Conservation (phyloP, 2,329 filamentous ascomycete genomes). For the Parafenestella ontariensis region DNA sequence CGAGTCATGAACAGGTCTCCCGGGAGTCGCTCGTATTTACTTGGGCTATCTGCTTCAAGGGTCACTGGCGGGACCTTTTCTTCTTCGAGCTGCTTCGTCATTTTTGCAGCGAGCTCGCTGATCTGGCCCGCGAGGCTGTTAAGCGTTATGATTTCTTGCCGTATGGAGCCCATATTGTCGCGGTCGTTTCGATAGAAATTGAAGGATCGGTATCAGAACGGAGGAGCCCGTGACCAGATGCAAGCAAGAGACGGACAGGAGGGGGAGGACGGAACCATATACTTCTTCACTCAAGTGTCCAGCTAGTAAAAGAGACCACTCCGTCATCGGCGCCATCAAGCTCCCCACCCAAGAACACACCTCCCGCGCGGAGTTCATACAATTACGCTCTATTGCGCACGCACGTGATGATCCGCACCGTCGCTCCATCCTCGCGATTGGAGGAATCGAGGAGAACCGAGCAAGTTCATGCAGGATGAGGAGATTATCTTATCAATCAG, state of each 20-base stretch:
- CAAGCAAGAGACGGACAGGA: not conserved
- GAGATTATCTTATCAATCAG: slow-evolving; percentile 37
- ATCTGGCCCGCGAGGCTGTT: slow-evolving; percentile 56
- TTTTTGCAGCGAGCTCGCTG: slow-evolving; percentile 52
- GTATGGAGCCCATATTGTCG: slow-evolving; percentile 27
- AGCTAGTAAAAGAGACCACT: not conserved
- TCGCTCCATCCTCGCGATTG: not conserved
- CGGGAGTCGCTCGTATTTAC: slow-evolving; percentile 51
- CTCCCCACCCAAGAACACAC: not conserved
- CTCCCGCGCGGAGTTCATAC: not conserved
- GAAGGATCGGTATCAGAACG: not conserved
- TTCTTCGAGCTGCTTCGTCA: slow-evolving; percentile 52
- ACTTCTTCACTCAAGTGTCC: not conserved
- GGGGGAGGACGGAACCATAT: not conserved
- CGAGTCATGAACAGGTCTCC: slow-evolving; percentile 54
- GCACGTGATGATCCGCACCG: not conserved
- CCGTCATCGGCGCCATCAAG: slow-evolving; percentile 4
- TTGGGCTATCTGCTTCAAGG: slow-evolving; percentile 54
- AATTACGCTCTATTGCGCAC: not conserved
- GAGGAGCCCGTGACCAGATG: not conserved
- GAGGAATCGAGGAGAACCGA: not conserved
- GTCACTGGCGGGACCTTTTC: slow-evolving; percentile 54
- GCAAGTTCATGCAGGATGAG: slow-evolving; percentile 5
- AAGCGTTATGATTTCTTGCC: slow-evolving; percentile 44
- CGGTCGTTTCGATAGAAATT: not conserved